A percentile compares a stretch with the other conserved stretches of the same genome.
Evolutionary conservation across 2,329 filamentous ascomycete species (phyloP).

Genomic region (Fusarium paranaense): DNA sequence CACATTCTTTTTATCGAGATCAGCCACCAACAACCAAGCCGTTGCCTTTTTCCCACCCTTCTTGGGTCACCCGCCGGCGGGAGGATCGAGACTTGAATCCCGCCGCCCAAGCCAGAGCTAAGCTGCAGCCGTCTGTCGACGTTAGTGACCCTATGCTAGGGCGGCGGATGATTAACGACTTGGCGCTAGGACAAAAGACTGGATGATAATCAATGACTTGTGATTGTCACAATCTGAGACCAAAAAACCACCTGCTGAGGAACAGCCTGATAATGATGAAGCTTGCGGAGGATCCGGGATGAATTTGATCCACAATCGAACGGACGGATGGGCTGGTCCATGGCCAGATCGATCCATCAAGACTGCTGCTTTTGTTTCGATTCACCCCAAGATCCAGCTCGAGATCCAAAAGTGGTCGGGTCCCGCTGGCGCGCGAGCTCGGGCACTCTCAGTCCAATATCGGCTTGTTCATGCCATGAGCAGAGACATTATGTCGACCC

Average conservation of each 20-base stretch:
- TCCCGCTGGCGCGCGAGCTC: background rate
- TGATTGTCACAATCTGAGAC: background rate
- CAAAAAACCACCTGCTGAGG: background rate
- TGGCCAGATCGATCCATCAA: background rate
- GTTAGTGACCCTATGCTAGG: background rate
- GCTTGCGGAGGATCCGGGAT: background rate
- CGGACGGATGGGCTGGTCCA: background rate
- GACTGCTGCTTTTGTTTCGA: background rate
- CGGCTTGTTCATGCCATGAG: background rate
- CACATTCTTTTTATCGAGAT: background rate
- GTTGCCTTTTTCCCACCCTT: background rate
- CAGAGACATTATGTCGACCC: background rate
- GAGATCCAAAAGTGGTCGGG: background rate
- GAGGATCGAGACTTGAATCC: slow-evolving; percentile 3
- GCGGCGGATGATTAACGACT: background rate
- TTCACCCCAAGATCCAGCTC: background rate
- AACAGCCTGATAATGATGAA: background rate
- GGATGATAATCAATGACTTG: background rate
- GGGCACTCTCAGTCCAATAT: background rate
- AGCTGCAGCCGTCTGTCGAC: background rate
- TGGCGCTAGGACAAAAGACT: background rate
- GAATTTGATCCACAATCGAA: background rate
- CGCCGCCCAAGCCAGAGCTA: background rate
- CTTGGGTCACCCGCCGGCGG: background rate
- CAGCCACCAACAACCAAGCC: background rate